Evolutionary conservation across 2,329 filamentous ascomycete species (phyloP).

Genomic region (Cercospora canescens): DNA sequence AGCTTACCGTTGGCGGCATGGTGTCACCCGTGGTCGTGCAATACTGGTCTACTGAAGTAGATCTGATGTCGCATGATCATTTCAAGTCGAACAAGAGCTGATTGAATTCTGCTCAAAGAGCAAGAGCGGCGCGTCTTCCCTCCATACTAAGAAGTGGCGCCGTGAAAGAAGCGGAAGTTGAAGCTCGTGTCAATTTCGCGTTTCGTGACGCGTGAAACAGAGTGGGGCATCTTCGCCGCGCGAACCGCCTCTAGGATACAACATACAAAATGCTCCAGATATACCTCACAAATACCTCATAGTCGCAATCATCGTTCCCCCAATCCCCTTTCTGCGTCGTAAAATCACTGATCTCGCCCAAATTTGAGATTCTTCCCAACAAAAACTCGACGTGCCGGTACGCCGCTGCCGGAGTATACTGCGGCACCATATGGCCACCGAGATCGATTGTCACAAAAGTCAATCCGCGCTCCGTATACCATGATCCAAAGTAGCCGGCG

Average conservation of each 20-base stretch:
- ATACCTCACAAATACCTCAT: conserved; percentile 20
- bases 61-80: neutral
- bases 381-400: conserved; percentile 70
- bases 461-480: conserved; percentile 72
- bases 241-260: neutral
- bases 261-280: neutral
- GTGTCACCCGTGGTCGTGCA: conserved; percentile 14
- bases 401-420: conserved; percentile 67
- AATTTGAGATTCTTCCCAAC: conserved; percentile 65
- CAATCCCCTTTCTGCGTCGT: conserved; percentile 36
- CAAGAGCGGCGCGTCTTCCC: neutral
- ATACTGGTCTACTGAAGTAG: neutral
- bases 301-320: conserved; percentile 29
- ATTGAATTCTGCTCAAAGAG: neutral
- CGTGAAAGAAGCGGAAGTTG: neutral
- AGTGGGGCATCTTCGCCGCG: neutral
- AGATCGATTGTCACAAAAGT: conserved; percentile 65
- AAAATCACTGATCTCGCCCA: conserved; percentile 45
- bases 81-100: neutral
- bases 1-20: conserved; percentile 16
- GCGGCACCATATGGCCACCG: conserved; percentile 62
- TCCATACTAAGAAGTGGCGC: neutral
- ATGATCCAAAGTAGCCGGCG: conserved; percentile 67
- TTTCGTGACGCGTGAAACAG: neutral
- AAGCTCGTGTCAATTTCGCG: conserved; percentile 4